These are phyloP conservation scores for Globisporangium rhizosaccharum DNA, from an alignment of 352 stramenopile genomes.

Conservation along the genomic window DNA sequence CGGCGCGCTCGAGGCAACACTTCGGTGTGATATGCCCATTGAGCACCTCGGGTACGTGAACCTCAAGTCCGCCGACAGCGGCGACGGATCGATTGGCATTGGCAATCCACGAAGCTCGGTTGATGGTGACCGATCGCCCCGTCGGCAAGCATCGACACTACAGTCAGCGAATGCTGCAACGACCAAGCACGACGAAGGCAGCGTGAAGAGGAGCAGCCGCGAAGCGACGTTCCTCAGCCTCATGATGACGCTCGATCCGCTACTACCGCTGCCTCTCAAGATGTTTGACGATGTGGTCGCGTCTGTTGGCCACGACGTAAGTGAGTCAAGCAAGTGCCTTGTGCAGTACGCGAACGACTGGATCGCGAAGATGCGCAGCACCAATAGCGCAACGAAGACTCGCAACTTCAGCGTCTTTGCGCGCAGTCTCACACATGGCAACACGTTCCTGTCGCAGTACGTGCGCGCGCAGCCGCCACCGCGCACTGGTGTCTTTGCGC, in stretches of 20 bases:
- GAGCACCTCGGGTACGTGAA: constrained; percentile 86
- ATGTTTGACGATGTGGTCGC: constrained; percentile 14
- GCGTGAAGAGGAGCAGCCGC: constrained; percentile 32
- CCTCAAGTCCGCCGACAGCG: constrained; percentile 8
- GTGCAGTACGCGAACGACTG: constrained; percentile 35
- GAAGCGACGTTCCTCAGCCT: constrained; percentile 81
- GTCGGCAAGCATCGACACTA: not conserved
- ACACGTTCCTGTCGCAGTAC: constrained; percentile 67
- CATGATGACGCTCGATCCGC: constrained; percentile 84
- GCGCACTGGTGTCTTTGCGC: constrained; percentile 3
- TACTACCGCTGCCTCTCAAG: constrained; percentile 48
- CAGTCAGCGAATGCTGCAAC: not conserved
- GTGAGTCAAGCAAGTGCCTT: constrained; percentile 18
- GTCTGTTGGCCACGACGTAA: constrained; percentile 11
- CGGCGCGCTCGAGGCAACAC: constrained; percentile 67
- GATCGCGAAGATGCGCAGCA: constrained; percentile 13
- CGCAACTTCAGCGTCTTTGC: constrained; percentile 74
- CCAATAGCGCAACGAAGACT: constrained; percentile 18
- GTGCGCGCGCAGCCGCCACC: constrained; percentile 68
- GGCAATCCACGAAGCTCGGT: constrained; percentile 5
- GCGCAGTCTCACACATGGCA: constrained; percentile 56
- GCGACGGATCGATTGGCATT: constrained; percentile 3
- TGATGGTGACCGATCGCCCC: not conserved
- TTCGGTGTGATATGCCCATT: constrained; percentile 78
- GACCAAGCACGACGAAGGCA: constrained; percentile 21